phyloP scores from a whole-genome alignment of 2,329 filamentous ascomycete genomes.

The Botrytis aclada region DNA sequence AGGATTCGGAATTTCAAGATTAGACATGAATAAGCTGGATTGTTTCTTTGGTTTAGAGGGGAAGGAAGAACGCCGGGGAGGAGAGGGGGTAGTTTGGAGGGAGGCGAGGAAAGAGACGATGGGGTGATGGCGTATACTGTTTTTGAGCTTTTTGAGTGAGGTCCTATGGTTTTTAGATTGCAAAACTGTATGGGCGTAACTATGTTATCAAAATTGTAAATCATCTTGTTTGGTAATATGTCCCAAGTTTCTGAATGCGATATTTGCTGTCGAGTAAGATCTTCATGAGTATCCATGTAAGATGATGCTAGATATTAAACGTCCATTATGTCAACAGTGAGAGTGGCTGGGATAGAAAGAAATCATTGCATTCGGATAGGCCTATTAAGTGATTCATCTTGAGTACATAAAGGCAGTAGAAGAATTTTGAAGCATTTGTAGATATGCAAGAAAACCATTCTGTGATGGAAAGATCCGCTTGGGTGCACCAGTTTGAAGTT shows the following conservation, averaged over 20 bases:
- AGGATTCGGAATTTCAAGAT: too few relatives aligned
- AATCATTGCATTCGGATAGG: neutral
- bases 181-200: neutral
- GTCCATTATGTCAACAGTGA: neutral
- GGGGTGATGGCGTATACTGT: neutral
- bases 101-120: too few relatives aligned
- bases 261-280: neutral
- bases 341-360: fast-evolving
- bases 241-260: neutral
- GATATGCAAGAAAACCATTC: neutral
- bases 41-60: too few relatives aligned
- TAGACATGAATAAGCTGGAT: too few relatives aligned
- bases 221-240: neutral
- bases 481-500: neutral
- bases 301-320: neutral
- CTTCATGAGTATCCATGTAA: neutral
- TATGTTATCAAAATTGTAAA: neutral
- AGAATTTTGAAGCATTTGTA: neutral
- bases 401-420: neutral
- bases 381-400: neutral
- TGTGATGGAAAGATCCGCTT: neutral
- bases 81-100: too few relatives aligned
- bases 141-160: neutral
- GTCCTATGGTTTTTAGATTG: neutral
- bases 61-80: too few relatives aligned